Conservation (phyloP, 1,284 basidiomycete species). For the Fomitiporia mediterranea region DNA sequence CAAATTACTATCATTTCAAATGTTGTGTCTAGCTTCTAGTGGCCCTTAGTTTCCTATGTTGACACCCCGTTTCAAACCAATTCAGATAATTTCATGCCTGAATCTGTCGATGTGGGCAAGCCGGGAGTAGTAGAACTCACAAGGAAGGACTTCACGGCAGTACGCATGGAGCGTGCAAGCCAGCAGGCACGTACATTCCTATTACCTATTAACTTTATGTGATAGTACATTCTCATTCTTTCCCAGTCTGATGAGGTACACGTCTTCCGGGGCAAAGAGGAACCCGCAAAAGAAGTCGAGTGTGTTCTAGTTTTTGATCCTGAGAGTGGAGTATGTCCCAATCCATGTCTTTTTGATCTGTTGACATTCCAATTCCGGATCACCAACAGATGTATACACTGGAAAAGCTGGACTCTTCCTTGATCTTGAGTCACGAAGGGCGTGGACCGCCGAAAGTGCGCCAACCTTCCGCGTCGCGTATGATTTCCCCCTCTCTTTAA, state of each 20-base stretch:
- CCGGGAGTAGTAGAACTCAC: conserved; percentile 59
- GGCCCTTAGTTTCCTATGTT: too few species aligned
- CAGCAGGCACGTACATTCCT: conserved; percentile 41
- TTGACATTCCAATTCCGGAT: neutral
- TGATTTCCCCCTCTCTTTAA: conserved; percentile 22
- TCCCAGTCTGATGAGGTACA: conserved; percentile 50
- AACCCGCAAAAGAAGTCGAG: conserved; percentile 57
- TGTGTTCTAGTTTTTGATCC: conserved; percentile 77
- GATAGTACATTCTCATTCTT: neutral
- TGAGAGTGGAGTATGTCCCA: conserved; percentile 50
- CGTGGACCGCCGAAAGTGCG: conserved; percentile 37
- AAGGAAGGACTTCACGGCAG: conserved; percentile 43
- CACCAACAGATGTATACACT: conserved; percentile 55
- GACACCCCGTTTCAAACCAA: neutral
- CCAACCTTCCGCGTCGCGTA: conserved; percentile 41
- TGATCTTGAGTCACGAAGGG: conserved; percentile 49
- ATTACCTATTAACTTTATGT: neutral
- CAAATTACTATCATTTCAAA: conserved; percentile 66
- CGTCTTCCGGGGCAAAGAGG: conserved; percentile 53
- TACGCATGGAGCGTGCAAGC: conserved; percentile 59
- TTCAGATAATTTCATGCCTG: conserved; percentile 70
- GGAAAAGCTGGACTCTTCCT: conserved; percentile 66
- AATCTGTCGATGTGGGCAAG: conserved; percentile 57
- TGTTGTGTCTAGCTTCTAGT: conserved; percentile 49
- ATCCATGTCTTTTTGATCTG: conserved; percentile 8